phyloP scores from a whole-genome alignment of 805 yeast genomes.

The Pichia cephalocereana region DNA sequence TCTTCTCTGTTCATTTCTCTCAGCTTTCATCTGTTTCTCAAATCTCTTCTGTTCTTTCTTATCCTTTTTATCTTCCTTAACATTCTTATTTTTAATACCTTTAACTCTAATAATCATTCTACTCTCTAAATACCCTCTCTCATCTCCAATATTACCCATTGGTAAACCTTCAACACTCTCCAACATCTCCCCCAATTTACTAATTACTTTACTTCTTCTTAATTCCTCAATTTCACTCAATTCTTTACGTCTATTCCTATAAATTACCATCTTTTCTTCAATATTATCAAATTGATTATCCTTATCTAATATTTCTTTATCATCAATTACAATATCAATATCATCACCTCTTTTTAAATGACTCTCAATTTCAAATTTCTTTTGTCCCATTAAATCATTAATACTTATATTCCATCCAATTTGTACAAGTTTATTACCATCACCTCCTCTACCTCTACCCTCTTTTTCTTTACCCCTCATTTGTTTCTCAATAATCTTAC shows the following conservation, averaged over 20 bases:
- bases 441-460: neutral
- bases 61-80: constrained; percentile 17
- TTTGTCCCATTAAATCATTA: constrained; percentile 44
- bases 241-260: neutral
- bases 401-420: constrained; percentile 50
- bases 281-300: constrained; percentile 6
- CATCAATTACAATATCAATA: constrained; percentile 34
- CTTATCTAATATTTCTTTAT: constrained; percentile 22
- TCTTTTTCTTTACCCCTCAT: constrained; percentile 3
- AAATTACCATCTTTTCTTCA: neutral
- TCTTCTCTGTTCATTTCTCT: constrained; percentile 18
- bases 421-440: constrained; percentile 32
- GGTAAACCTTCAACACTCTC: constrained; percentile 20
- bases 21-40: constrained; percentile 27
- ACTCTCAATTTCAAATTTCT: constrained; percentile 38
- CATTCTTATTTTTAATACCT: too few species aligned
- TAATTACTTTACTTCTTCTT: constrained; percentile 20
- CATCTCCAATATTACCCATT: constrained; percentile 14
- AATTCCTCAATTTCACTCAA: constrained; percentile 26
- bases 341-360: constrained; percentile 36
- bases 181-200: constrained; percentile 16
- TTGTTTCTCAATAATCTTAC: constrained; percentile 10
- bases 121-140: constrained; percentile 14
- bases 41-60: constrained; percentile 23
- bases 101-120: constrained; percentile 14